Conservation (phyloP, 1,284 basidiomycete genomes). For the Pseudomicrostroma phylloplanum region DNA sequence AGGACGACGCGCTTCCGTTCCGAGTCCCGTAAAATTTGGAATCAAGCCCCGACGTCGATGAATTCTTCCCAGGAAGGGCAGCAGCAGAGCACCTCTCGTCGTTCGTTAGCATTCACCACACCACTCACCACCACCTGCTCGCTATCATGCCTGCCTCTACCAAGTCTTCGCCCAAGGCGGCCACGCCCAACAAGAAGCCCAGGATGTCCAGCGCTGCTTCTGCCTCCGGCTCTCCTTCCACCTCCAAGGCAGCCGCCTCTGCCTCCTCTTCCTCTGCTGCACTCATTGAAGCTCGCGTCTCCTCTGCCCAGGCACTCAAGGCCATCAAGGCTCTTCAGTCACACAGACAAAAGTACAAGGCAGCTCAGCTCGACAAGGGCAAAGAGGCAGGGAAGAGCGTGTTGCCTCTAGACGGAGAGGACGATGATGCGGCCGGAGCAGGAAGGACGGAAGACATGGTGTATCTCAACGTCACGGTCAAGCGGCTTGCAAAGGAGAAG, state of each 20-base stretch:
- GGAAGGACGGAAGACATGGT: slow-evolving; percentile 27
- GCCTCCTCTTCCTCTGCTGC: neutral
- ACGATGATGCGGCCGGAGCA: slow-evolving; percentile 19
- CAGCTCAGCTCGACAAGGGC: slow-evolving; percentile 9
- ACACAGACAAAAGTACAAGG: slow-evolving; percentile 17
- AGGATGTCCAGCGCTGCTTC: neutral
- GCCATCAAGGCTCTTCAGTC: slow-evolving; percentile 40
- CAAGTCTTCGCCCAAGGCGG: neutral
- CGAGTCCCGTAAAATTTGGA: too few relatives aligned
- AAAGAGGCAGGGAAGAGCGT: slow-evolving; percentile 11
- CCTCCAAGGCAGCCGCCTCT: neutral
- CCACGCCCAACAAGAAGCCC: neutral
- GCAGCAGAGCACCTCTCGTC: too few relatives aligned
- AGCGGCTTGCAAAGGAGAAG: slow-evolving; percentile 24
- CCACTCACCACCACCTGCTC: neutral
- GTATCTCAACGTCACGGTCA: slow-evolving; percentile 39
- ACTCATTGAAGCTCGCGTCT: slow-evolving; percentile 25
- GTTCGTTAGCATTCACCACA: neutral
- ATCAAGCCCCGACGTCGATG: too few relatives aligned
- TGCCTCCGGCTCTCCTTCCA: neutral
- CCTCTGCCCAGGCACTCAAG: slow-evolving; percentile 32
- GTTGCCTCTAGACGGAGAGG: slow-evolving; percentile 25
- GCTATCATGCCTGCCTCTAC: slow-evolving; percentile 1
- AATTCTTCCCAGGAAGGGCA: too few relatives aligned
- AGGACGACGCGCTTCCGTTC: too few relatives aligned